Evolutionary conservation across 2,329 filamentous ascomycete genomes (phyloP).

Genomic region (Macroventuria anomochaeta): DNA sequence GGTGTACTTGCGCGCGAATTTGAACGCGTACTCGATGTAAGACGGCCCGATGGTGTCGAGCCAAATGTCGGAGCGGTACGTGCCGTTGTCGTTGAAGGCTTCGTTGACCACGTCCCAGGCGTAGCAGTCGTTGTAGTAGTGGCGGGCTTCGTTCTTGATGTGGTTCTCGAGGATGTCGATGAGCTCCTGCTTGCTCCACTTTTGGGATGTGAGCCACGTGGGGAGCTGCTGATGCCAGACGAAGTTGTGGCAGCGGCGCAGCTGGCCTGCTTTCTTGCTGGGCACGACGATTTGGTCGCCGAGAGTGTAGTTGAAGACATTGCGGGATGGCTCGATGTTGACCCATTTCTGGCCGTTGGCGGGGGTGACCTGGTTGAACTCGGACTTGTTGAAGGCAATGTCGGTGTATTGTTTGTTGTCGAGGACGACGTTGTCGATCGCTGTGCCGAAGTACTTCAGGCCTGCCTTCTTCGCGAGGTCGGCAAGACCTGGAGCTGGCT

Average conservation of each 20-base stretch:
- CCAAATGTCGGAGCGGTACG: conserved; percentile 61
- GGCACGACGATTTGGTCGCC: conserved; percentile 59
- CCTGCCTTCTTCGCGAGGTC: conserved; percentile 63
- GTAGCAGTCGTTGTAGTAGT: conserved; percentile 67
- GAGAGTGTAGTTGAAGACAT: conserved; percentile 63
- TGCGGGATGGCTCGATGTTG: conserved; percentile 63
- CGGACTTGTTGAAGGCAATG: conserved; percentile 61
- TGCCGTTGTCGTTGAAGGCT: conserved; percentile 64
- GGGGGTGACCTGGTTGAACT: conserved; percentile 71
- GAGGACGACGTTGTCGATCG: conserved; percentile 60
- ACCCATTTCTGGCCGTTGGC: conserved; percentile 72
- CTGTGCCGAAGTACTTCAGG: conserved; percentile 63
- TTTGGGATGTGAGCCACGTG: conserved; percentile 57
- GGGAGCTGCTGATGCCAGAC: conserved; percentile 63
- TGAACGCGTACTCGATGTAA: conserved; percentile 66
- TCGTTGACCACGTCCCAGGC: conserved; percentile 73
- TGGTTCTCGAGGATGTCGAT: conserved; percentile 64
- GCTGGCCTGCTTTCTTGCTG: conserved; percentile 50
- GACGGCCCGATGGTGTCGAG: conserved; percentile 61
- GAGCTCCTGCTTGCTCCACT: conserved; percentile 67
- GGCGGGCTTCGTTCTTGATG: conserved; percentile 63
- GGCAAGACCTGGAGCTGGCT: conserved; percentile 51
- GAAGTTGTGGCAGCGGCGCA: conserved; percentile 68
- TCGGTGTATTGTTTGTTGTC: conserved; percentile 62
- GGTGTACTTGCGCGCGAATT: conserved; percentile 59